These are phyloP conservation scores for Musa acuminata DNA, from an alignment of 176 grass and related monocot species.

Conservation along the genomic window DNA sequence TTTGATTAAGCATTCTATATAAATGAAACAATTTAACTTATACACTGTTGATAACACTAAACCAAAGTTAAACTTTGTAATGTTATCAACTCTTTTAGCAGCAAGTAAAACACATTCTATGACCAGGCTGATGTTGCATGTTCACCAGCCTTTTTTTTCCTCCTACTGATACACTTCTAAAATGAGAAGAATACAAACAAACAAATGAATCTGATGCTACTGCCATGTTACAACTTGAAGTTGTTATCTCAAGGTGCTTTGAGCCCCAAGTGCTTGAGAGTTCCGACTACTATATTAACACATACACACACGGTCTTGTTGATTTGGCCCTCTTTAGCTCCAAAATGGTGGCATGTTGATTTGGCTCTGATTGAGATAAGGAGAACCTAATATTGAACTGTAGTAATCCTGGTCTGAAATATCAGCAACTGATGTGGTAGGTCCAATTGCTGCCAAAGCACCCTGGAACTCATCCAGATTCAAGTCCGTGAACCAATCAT, in stretches of 20 bases:
- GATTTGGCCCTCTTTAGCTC: neutral
- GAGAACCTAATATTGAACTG: slow-evolving; percentile 30
- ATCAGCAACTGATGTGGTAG: slow-evolving; percentile 12
- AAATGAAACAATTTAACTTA: too few species aligned
- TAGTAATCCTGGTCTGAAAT: slow-evolving; percentile 27
- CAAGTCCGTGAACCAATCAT: slow-evolving; percentile 48
- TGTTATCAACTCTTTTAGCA: neutral
- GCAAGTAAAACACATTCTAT: neutral
- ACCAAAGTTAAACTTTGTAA: too few species aligned
- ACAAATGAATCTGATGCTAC: neutral
- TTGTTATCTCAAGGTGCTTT: neutral
- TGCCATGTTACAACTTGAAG: neutral
- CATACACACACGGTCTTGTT: neutral
- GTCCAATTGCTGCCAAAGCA: slow-evolving; percentile 26
- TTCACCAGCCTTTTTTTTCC: neutral
- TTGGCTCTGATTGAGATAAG: slow-evolving; percentile 42
- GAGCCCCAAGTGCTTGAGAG: too few species aligned
- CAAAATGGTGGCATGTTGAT: slow-evolving; percentile 43
- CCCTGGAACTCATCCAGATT: slow-evolving; percentile 44
- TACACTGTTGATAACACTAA: too few species aligned
- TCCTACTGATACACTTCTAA: neutral
- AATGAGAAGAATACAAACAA: neutral
- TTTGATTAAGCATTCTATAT: too few species aligned
- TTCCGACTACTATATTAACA: neutral
- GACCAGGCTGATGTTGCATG: neutral